Base-by-base conservation (phyloP, 768 basidiomycete genomes). In the Mycena albidolilacea region DNA sequence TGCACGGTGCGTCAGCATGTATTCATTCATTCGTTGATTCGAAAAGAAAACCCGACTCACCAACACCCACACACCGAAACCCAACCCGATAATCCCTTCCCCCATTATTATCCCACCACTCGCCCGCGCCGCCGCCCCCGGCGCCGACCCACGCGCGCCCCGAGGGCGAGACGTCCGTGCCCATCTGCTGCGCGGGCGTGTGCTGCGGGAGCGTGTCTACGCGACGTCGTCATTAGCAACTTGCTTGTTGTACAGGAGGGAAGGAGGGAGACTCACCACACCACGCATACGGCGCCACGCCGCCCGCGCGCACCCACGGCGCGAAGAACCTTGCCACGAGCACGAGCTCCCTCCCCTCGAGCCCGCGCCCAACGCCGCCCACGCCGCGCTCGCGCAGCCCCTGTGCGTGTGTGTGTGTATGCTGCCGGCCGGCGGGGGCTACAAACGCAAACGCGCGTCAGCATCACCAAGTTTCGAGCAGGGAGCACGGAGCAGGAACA, bases 21-120 rank as follows among this genome's bases (percentile, higher is more conserved):
- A 4, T 30, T 30, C 30, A 3, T 30, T 30, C 30, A 3, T 30
- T 30, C 30, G 3, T 43, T n/a, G n/a, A n/a, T n/a, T n/a, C 23
- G 23, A 23, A 17, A 41, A 41, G 39, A n/a, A 15, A 66, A 66
- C 52, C 0, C 5, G 39, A 38, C 37, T 19, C 19, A 35, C 11
- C 52, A 11, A 55, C 70, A n/a, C 35, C 17, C 0, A 67, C 75
- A 23, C 70, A 74, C 64, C 82, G 80, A 82, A 98, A 99, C 35
- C 82, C 86, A 64, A 98, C 83, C 35, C 88, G 84, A 84, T 97
- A 98, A 80, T 99, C 97, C 74, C 80, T 75, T 0, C 91, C 92
- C 4, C 76, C 82, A 76, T 97, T 97, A 80, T 96, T 97, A 83
- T 99, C 97, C 97, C 97, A 99, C 88, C 93, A 94, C 84, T 99